These are phyloP conservation scores for Solanum acaule DNA, from an alignment of 257 asterid species.

Conservation along the genomic window DNA sequence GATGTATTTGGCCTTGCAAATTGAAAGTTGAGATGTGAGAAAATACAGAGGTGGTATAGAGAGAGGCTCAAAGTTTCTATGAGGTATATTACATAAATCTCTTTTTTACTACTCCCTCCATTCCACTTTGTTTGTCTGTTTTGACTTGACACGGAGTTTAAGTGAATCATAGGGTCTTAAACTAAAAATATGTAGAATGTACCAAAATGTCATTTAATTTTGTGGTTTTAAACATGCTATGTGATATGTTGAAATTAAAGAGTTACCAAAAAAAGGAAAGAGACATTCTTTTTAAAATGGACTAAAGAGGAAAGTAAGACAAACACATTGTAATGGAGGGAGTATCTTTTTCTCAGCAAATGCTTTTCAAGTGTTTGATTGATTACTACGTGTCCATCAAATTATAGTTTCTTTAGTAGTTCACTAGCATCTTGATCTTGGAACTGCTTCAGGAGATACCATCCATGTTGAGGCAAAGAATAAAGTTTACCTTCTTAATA, in stretches of 20 bases:
- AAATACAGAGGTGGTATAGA: not conserved
- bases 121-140: not conserved
- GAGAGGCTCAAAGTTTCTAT: not conserved
- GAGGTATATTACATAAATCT: not conserved
- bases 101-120: not conserved
- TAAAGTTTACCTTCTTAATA: not conserved
- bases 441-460: not conserved
- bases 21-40: not conserved
- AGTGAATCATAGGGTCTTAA: not conserved
- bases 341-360: not conserved
- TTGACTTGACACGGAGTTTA: not conserved
- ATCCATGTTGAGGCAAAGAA: not conserved
- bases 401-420: not conserved
- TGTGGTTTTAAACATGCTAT: not conserved
- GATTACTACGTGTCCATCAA: not conserved
- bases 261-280: not conserved
- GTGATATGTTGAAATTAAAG: not conserved
- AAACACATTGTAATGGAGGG: not conserved
- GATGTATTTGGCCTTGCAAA: not conserved
- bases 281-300: not conserved
- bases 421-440: not conserved
- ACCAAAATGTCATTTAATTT: not conserved
- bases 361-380: not conserved
- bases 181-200: not conserved
- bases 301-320: not conserved